Evolutionary conservation across 495 filamentous ascomycete species (phyloP).

Genomic region (Penicillium lividum): DNA sequence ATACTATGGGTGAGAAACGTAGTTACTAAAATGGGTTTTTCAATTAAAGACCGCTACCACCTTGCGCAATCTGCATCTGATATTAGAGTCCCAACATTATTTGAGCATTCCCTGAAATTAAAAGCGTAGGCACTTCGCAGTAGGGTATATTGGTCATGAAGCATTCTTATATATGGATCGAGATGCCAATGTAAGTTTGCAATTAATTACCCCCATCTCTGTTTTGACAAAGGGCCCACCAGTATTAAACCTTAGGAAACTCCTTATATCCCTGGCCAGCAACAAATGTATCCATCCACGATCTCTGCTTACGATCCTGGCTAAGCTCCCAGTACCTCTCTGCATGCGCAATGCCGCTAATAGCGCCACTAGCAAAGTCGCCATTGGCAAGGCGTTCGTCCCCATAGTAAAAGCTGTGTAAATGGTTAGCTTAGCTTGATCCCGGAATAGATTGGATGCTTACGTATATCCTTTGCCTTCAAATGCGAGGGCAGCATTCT

Average conservation of each 20-base stretch:
- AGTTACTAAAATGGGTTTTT: no score
- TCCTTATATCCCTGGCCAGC: conserved; percentile 2
- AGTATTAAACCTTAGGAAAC: not conserved
- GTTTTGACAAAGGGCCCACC: not conserved
- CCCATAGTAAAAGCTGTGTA: conserved; percentile 1
- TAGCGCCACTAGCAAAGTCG: conserved; percentile 2
- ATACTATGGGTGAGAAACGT: no score
- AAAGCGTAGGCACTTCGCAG: no score
- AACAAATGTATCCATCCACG: conserved; percentile 3
- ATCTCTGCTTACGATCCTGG: conserved; percentile 5
- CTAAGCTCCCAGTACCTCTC: conserved; percentile 7
- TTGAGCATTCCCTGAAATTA: no score
- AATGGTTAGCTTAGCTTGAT: not conserved
- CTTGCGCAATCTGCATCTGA: no score
- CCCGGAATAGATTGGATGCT: not conserved
- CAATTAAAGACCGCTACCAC: no score
- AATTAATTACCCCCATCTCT: no score
- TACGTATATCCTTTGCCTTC: conserved; percentile 3
- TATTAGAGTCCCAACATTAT: no score
- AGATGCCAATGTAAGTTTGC: no score
- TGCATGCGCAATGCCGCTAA: conserved; percentile 1
- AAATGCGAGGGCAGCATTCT: not conserved
- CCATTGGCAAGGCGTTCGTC: not conserved
- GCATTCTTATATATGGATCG: no score
- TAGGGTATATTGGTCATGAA: no score